A percentile compares a stretch with the other conserved stretches of the same genome.
These are phyloP conservation scores for Sphaceloma murrayae DNA, from an alignment of 2,329 filamentous ascomycete species.

Conservation along the genomic window DNA sequence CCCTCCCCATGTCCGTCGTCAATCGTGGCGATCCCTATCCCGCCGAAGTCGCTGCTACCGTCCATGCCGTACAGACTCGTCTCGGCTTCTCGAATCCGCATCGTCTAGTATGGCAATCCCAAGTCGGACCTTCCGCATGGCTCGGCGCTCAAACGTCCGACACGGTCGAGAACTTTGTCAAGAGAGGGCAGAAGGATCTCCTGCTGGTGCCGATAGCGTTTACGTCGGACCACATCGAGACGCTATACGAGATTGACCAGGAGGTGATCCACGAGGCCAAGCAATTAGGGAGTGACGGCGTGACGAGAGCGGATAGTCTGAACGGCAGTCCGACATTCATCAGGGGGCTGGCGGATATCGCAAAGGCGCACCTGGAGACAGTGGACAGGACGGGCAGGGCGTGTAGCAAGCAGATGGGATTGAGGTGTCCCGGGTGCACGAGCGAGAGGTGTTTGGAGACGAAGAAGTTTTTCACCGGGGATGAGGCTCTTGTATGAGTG, in stretches of 20 bases:
- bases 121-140: constrained; percentile 93
- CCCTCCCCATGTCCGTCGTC: constrained; percentile 91
- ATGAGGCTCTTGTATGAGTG: constrained; percentile 21
- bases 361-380: constrained; percentile 64
- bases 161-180: constrained; percentile 79
- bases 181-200: constrained; percentile 84
- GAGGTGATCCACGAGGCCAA: constrained; percentile 88
- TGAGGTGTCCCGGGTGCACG: constrained; percentile 88
- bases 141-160: constrained; percentile 85
- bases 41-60: constrained; percentile 88
- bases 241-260: constrained; percentile 82
- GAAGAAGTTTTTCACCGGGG: constrained; percentile 52
- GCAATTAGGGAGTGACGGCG: constrained; percentile 54
- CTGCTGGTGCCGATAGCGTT: constrained; percentile 92
- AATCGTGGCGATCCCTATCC: constrained; percentile 95
- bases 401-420: constrained; percentile 78
- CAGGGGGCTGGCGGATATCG: constrained; percentile 76
- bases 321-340: constrained; percentile 92
- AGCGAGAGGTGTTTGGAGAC: constrained; percentile 78
- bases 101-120: constrained; percentile 93
- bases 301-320: constrained; percentile 84
- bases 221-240: constrained; percentile 98
- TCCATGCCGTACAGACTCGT: constrained; percentile 91
- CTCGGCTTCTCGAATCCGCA: constrained; percentile 84
- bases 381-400: constrained; percentile 37